Percentiles rank a stretch among this genome's conserved stretches.
Conservation (phyloP, 192 early-diverging fungal genomes). For the Obelidium mucronatum region DNA sequence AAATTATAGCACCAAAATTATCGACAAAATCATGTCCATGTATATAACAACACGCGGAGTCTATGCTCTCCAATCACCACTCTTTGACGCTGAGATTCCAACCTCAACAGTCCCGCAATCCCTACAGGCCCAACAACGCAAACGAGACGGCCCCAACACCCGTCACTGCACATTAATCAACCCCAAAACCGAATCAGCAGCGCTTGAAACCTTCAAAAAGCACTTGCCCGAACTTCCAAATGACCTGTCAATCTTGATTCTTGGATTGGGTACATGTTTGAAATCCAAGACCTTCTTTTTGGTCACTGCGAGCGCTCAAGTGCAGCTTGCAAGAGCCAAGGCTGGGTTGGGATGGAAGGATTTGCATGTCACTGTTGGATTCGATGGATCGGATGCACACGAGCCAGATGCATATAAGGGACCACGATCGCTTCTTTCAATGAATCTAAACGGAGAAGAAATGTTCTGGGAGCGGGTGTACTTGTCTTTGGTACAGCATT, state of each 20-base stretch:
- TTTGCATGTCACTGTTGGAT: conserved; percentile 46
- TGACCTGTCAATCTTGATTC: background rate
- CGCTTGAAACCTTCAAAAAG: background rate
- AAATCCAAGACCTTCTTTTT: background rate
- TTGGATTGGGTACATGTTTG: background rate
- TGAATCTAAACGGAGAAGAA: background rate
- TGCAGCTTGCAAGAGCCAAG: conserved; percentile 33
- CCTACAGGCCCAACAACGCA: background rate
- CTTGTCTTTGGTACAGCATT: background rate
- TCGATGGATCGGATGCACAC: conserved; percentile 25
- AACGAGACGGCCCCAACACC: background rate
- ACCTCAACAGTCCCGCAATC: background rate
- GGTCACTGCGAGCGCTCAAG: conserved; percentile 31
- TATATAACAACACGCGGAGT: background rate
- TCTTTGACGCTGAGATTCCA: background rate
- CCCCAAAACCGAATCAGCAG: background rate
- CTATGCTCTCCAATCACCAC: background rate
- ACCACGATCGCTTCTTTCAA: background rate
- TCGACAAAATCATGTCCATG: too few relatives aligned
- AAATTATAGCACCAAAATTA: too few relatives aligned
- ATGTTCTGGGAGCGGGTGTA: background rate
- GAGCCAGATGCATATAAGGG: conserved; percentile 32
- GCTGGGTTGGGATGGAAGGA: conserved; percentile 37
- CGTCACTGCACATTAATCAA: background rate
- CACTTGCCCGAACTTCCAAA: background rate